These are phyloP conservation scores for Neopestalotiopsis sp. DNA, from an alignment of 2,329 filamentous ascomycete species.

Conservation along the genomic window DNA sequence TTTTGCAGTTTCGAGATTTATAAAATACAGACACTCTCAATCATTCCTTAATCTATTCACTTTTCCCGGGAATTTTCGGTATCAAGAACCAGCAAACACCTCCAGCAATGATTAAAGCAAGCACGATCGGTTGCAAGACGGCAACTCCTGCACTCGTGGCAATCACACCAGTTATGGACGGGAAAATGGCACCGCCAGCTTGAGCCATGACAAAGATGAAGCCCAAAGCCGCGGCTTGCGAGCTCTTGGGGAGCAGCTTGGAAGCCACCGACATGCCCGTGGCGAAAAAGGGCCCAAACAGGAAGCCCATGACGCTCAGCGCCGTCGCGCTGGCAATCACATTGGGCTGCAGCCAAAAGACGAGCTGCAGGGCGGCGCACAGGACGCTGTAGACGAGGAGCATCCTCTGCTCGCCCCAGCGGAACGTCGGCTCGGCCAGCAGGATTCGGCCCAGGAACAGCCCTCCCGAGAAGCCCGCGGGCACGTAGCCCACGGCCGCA, in stretches of 20 bases:
- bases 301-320: constrained; percentile 57
- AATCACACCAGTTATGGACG: constrained; percentile 54
- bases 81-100: constrained; percentile 48
- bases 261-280: constrained; percentile 58
- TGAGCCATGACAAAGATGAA: constrained; percentile 58
- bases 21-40: too few species aligned
- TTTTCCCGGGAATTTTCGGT: constrained; percentile 29
- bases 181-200: constrained; percentile 56
- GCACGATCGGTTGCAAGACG: constrained; percentile 52
- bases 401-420: constrained; percentile 63
- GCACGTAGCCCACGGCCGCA: constrained; percentile 64
- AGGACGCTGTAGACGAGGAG: constrained; percentile 57
- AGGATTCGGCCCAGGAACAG: constrained; percentile 60
- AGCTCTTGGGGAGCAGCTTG: constrained; percentile 50
- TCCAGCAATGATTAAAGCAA: constrained; percentile 47
- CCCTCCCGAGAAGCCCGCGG: constrained; percentile 64
- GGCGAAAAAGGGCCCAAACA: constrained; percentile 59
- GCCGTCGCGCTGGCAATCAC: constrained; percentile 59
- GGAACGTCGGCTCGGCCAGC: constrained; percentile 63
- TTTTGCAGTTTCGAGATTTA: too few species aligned
- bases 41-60: constrained; percentile 22
- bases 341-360: constrained; percentile 69
- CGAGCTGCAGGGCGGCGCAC: constrained; percentile 57
- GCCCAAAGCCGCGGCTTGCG: constrained; percentile 52
- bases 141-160: constrained; percentile 48